These are phyloP conservation scores for Chlorella sp. DNA, from an alignment of 139 green algal genomes.

Conservation along the genomic window DNA sequence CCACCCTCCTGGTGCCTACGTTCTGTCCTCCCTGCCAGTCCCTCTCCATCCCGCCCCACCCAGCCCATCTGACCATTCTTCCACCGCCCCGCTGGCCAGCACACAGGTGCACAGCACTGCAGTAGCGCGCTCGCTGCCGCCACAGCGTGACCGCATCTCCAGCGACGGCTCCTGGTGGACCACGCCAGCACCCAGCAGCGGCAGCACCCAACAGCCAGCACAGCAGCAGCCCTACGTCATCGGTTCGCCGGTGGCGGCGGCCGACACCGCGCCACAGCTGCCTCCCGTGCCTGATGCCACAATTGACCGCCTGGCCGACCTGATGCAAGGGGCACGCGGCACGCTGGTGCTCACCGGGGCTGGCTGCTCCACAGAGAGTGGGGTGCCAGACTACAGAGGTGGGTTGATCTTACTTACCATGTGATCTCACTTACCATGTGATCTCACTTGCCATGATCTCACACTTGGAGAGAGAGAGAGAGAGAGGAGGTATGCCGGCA, in stretches of 20 bases:
- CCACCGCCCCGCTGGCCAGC: no score
- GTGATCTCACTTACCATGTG: no score
- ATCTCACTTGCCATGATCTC: no score
- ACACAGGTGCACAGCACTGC: neutral
- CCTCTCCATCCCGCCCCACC: no score
- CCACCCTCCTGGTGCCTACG: neutral
- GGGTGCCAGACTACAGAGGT: slow-evolving; percentile 92
- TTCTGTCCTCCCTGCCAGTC: neutral
- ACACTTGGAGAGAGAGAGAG: no score
- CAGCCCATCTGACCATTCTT: no score
- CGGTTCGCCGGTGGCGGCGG: neutral
- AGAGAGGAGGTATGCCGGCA: no score
- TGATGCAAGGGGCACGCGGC: slow-evolving; percentile 31
- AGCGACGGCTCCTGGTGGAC: slow-evolving; percentile 4
- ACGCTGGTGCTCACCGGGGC: slow-evolving; percentile 62
- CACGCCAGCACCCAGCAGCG: neutral
- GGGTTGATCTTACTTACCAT: no score
- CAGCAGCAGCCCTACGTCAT: slow-evolving; percentile 30
- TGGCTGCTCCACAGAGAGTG: slow-evolving; percentile 72
- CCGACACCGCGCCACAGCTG: slow-evolving; percentile 34
- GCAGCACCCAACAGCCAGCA: neutral
- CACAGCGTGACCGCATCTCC: slow-evolving; percentile 14
- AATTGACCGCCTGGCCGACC: slow-evolving; percentile 60
- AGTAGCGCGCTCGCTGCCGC: neutral
- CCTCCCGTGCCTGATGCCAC: slow-evolving; percentile 45